These are phyloP conservation scores for Fusarium lyarnte DNA, from an alignment of 2,329 filamentous ascomycete species.

Conservation along the genomic window DNA sequence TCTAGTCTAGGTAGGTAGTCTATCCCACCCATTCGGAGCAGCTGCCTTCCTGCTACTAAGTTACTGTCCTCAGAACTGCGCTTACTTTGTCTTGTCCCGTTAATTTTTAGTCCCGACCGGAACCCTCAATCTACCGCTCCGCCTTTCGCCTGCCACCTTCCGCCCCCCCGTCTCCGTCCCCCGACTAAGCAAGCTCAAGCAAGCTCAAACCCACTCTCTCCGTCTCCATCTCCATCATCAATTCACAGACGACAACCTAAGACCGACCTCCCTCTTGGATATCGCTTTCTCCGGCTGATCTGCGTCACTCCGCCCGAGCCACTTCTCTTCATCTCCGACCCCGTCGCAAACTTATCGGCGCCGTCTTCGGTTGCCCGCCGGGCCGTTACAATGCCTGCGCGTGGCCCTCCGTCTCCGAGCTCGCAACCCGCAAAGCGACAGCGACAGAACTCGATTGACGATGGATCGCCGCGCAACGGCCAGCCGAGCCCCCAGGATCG, in stretches of 20 bases:
- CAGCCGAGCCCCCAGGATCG: slow-evolving; percentile 40
- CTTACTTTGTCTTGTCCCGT: neutral
- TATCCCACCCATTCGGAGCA: neutral
- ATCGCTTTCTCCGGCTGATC: slow-evolving; percentile 3
- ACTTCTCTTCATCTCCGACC: neutral
- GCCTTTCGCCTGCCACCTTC: slow-evolving; percentile 14
- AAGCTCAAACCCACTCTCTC: slow-evolving; percentile 22
- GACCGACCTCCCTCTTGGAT: neutral
- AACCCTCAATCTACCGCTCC: slow-evolving; percentile 32
- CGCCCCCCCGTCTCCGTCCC: slow-evolving; percentile 32
- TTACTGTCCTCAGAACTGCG: neutral
- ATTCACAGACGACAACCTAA: slow-evolving; percentile 1
- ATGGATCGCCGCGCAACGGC: slow-evolving; percentile 53
- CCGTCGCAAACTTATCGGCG: slow-evolving; percentile 33
- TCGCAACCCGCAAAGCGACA: slow-evolving; percentile 66
- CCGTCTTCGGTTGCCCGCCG: slow-evolving; percentile 40
- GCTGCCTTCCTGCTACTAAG: neutral
- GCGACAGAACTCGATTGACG: slow-evolving; percentile 62
- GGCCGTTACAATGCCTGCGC: slow-evolving; percentile 49
- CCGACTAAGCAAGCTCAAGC: slow-evolving; percentile 15
- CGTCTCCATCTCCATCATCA: slow-evolving; percentile 26
- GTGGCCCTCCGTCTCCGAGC: slow-evolving; percentile 63
- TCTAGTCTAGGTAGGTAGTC: neutral
- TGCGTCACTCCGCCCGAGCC: slow-evolving; percentile 6
- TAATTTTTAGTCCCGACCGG: slow-evolving; percentile 27